phyloP scores from a whole-genome alignment of 768 basidiomycete genomes.

The Suillus sp. region DNA sequence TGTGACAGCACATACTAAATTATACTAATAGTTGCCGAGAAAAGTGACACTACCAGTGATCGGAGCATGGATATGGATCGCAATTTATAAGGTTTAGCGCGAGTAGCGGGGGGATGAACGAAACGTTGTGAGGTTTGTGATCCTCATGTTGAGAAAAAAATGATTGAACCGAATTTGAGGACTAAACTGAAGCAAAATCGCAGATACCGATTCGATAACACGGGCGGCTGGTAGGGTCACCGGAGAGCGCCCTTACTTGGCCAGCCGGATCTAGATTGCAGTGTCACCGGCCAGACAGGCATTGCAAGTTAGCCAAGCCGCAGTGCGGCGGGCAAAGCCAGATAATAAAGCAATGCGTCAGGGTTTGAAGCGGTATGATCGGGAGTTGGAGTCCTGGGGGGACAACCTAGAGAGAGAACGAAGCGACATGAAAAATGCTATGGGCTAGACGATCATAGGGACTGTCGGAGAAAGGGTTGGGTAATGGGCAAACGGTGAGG shows the following conservation, averaged over 20 bases:
- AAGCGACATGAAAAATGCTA: conserved; percentile 30
- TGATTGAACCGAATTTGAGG: conserved; percentile 6
- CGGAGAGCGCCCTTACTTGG: conserved; percentile 27
- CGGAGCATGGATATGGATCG: conserved; percentile 20
- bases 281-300: background rate
- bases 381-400: conserved; percentile 12
- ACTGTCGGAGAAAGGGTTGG: conserved; percentile 16
- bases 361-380: conserved; percentile 20
- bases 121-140: conserved; percentile 31
- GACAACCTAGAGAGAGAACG: conserved; percentile 4
- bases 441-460: conserved; percentile 11
- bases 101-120: conserved; percentile 35
- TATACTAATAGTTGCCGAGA: conserved; percentile 18
- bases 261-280: conserved; percentile 29
- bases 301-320: conserved; percentile 26
- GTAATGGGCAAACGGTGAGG: conserved; percentile 27
- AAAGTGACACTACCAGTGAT: conserved; percentile 18
- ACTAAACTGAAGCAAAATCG: conserved; percentile 15
- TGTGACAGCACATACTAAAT: conserved; percentile 21
- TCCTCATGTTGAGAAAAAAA: conserved; percentile 25
- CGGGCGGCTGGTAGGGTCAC: conserved; percentile 13
- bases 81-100: conserved; percentile 26
- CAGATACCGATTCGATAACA: conserved; percentile 7
- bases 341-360: conserved; percentile 22
- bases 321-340: conserved; percentile 21